Evolutionary conservation across 202 grass and related monocot genomes (phyloP).

Genomic region (Schoenoplectus triqueter): DNA sequence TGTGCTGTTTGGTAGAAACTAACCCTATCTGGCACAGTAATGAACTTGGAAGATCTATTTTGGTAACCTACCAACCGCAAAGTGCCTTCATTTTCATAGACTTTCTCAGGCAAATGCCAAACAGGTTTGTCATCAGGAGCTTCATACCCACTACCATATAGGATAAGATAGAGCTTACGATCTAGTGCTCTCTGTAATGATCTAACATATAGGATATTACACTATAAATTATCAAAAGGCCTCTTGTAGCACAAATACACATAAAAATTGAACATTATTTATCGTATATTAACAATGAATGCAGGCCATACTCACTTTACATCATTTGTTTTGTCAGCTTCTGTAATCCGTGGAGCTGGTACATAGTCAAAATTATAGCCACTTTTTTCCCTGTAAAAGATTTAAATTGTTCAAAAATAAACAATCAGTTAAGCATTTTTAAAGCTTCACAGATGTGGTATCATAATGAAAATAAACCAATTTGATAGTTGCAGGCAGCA

Average conservation of each 20-base stretch:
- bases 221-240: conserved; percentile 28
- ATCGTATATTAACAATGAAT: background rate
- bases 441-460: background rate
- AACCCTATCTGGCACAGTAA: conserved; percentile 7
- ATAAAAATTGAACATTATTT: background rate
- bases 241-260: conserved; percentile 1
- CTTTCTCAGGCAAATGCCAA: conserved; percentile 99
- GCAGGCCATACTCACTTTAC: conserved; percentile 56
- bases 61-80: conserved; percentile 61
- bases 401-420: conserved; percentile 21
- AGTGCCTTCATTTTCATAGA: conserved; percentile 89
- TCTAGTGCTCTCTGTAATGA: conserved; percentile 91
- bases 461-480: background rate
- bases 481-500: background rate
- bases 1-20: background rate
- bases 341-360: conserved; percentile 91
- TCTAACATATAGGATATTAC: conserved; percentile 43
- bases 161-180: conserved; percentile 85
- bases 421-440: background rate
- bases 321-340: conserved; percentile 95
- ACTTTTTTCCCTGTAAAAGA: conserved; percentile 73
- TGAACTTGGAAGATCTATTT: conserved; percentile 4
- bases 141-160: conserved; percentile 70
- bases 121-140: conserved; percentile 64
- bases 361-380: conserved; percentile 91